Evolutionary conservation across 1,284 basidiomycete genomes (phyloP).

Genomic region (Anthracocystis walkeri): DNA sequence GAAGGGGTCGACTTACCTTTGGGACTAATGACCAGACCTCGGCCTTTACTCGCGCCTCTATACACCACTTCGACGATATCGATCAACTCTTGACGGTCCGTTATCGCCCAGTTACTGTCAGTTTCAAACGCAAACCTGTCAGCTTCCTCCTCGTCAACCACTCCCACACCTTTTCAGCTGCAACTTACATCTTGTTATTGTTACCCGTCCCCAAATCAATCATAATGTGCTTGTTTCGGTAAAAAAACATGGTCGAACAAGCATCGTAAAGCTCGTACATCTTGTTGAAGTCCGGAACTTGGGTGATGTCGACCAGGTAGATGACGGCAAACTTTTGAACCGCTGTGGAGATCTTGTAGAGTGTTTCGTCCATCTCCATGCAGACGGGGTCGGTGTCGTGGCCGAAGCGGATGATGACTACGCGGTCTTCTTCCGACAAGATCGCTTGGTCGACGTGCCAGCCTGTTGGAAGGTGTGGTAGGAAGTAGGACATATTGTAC

Average conservation of each 20-base stretch:
- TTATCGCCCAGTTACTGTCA: conserved; percentile 66
- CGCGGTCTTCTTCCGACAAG: conserved; percentile 94
- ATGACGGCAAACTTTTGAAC: conserved; percentile 99
- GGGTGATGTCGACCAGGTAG: conserved; percentile 93
- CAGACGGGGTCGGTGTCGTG: conserved; percentile 90
- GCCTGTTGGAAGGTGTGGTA: conserved; percentile 85
- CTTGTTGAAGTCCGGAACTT: conserved; percentile 98
- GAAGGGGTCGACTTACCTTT: conserved; percentile 77
- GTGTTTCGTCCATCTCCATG: conserved; percentile 99
- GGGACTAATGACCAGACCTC: conserved; percentile 96
- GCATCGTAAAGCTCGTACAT: conserved; percentile 72
- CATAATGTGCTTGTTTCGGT: conserved; percentile 97
- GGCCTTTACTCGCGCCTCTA: conserved; percentile 94
- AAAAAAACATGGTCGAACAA: conserved; percentile 64
- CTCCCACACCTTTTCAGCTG: neutral
- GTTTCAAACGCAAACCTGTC: neutral
- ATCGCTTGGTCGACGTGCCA: conserved; percentile 78
- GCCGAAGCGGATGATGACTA: conserved; percentile 94
- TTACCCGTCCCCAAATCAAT: conserved; percentile 99
- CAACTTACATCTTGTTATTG: conserved; percentile 90
- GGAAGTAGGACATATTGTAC: conserved; percentile 78
- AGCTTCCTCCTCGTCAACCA: neutral
- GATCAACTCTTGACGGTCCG: conserved; percentile 75
- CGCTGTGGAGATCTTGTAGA: conserved; percentile 90
- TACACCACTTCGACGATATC: conserved; percentile 99